Percentiles rank a stretch among this genome's conserved stretches.
Conservation (phyloP, 306 rosid species). For the Neltuma alba region DNA sequence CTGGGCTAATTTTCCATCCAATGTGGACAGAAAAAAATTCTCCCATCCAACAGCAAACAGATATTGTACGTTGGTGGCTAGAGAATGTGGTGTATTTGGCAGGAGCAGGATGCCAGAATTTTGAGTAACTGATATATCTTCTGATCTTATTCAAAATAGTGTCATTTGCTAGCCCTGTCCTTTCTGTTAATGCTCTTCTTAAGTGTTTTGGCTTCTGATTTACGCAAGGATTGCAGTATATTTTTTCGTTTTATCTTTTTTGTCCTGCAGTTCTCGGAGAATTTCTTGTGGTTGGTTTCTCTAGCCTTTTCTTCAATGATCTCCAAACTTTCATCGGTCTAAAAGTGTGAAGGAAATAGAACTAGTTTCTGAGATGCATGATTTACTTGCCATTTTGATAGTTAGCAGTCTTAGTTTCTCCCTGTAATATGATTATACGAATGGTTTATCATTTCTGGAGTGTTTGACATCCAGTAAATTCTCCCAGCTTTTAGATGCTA, state of each 20-base stretch:
- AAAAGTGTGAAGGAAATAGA: not conserved
- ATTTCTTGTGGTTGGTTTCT: constrained; percentile 14
- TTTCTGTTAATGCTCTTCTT: not conserved
- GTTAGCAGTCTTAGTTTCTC: constrained; percentile 6
- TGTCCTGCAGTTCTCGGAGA: not conserved
- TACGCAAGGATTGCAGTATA: too few relatives aligned
- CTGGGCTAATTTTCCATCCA: not conserved
- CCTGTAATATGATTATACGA: constrained; percentile 22
- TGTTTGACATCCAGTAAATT: not conserved
- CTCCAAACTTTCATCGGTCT: constrained; percentile 12
- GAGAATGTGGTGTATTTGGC: not conserved
- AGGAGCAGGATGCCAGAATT: not conserved
- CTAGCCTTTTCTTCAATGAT: not conserved
- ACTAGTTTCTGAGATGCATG: constrained; percentile 12
- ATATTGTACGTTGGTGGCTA: not conserved
- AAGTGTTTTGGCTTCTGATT: not conserved
- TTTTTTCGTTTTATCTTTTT: not conserved
- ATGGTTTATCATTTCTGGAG: constrained; percentile 18
- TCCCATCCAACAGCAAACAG: not conserved
- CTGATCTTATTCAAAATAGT: not conserved
- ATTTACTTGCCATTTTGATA: constrained; percentile 20
- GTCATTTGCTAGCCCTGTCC: constrained; percentile 7
- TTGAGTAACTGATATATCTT: not conserved
- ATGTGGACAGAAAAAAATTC: too few relatives aligned
- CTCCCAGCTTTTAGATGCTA: constrained; percentile 5